These are phyloP conservation scores for Scheffersomyces spartinae DNA, from an alignment of 805 yeast genomes.

Conservation along the genomic window DNA sequence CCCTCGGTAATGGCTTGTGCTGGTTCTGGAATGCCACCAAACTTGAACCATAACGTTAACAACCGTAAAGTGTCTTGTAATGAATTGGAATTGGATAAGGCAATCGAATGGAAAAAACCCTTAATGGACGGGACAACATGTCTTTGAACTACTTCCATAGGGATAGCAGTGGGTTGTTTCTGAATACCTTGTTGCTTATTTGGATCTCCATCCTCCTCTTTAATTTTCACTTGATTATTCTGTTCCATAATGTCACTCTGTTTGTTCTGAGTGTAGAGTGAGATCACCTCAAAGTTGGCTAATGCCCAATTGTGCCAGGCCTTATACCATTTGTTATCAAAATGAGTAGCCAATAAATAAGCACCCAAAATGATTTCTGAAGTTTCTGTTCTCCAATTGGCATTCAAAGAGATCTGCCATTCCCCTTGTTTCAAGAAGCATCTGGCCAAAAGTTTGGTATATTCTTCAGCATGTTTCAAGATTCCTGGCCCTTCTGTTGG, in stretches of 20 bases:
- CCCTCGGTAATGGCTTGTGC: conserved; percentile 88
- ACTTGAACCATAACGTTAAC: conserved; percentile 89
- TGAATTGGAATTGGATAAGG: conserved; percentile 76
- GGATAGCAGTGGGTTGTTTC: conserved; percentile 10
- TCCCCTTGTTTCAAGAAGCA: conserved; percentile 97
- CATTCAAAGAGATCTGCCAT: conserved; percentile 83
- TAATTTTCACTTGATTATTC: conserved; percentile 5
- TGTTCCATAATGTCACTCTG: conserved; percentile 17
- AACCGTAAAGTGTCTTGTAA: conserved; percentile 86
- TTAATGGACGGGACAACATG: conserved; percentile 94
- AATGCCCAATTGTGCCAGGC: conserved; percentile 99
- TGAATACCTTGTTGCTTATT: conserved; percentile 2
- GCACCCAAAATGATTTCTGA: conserved; percentile 86
- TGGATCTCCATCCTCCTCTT: conserved; percentile 2
- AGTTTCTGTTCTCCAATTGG: conserved; percentile 65
- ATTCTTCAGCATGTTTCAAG: conserved; percentile 66
- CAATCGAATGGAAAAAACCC: conserved; percentile 92
- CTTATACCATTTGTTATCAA: conserved; percentile 88
- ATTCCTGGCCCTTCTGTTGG: conserved; percentile 66
- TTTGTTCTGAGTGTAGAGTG: conserved; percentile 34
- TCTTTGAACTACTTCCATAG: conserved; percentile 54
- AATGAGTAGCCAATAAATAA: conserved; percentile 86
- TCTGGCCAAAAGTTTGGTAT: conserved; percentile 77
- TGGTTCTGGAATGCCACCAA: conserved; percentile 89
- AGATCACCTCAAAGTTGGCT: conserved; percentile 91